Base-by-base conservation (phyloP, 2,329 filamentous ascomycete genomes). In the Aureobasidium zeae region DNA sequence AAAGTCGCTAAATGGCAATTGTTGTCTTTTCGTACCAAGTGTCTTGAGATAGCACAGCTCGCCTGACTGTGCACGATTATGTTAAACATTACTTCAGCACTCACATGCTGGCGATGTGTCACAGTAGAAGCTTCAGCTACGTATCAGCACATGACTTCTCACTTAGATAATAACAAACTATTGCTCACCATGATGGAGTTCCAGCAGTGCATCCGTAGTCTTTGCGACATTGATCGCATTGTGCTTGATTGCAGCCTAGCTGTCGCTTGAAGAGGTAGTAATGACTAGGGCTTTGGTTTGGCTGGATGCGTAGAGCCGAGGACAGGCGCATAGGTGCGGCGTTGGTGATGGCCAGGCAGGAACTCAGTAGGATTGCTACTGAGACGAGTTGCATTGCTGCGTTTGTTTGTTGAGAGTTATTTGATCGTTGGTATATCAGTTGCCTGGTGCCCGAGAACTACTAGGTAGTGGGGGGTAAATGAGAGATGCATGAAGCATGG, bases 71-170 rank as follows among this genome's bases (percentile, higher is more conserved):
- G n/a, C n/a, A n/a, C n/a, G n/a, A n/a, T n/a, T n/a, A n/a, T n/a
- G n/a, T n/a, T n/a, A n/a, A n/a, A n/a, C n/a, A n/a, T n/a, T n/a
- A n/a, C n/a, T n/a, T n/a, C n/a, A n/a, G n/a, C 42, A 44, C 17
- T 44, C 32, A n/a, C 25, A 30, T 5, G 25, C 24, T 11, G 42
- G 42, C 5, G 32, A 37, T 4, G 42, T 44, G 37, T 37, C 32
- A 24, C 42, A 44, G 4, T 5, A 9, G 5, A 43, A 43, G n/a
- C 39, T 22, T 5, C n/a, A n/a, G n/a, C n/a, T n/a, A n/a, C n/a
- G n/a, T n/a, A n/a, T n/a, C n/a, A n/a, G n/a, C n/a, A n/a, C n/a
- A n/a, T n/a, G n/a, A n/a, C n/a, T 12, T 12, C 6, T 10, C 4
- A 2, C 29, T 7, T n/a, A 8, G 22, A 11, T 12, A 20, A 8